These are phyloP conservation scores for Colletotrichum sp. DNA, from an alignment of 2,329 filamentous ascomycete genomes.

Conservation along the genomic window DNA sequence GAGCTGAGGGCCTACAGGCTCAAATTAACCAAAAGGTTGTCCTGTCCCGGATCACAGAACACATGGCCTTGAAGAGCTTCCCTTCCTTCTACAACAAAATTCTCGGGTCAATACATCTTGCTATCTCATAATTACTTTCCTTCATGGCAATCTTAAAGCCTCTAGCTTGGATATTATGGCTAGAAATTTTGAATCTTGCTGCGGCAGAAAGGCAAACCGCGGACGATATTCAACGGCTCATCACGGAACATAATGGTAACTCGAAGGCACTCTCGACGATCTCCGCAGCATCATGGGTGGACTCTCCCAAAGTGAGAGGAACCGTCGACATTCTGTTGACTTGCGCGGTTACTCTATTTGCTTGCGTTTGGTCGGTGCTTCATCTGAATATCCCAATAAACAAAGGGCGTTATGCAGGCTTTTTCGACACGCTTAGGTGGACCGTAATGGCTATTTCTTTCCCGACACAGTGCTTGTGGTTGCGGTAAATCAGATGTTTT, in stretches of 20 bases:
- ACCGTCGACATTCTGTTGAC: constrained; percentile 35
- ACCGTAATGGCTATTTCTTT: constrained; percentile 30
- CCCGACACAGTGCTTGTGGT: constrained; percentile 34
- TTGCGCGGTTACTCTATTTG: constrained; percentile 35
- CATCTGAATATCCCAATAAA: constrained; percentile 38
- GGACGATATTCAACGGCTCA: background rate
- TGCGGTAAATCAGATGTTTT: constrained; percentile 22
- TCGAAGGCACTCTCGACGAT: background rate
- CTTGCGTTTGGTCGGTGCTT: constrained; percentile 39
- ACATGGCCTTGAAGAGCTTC: too few relatives aligned
- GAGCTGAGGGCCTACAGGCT: too few relatives aligned
- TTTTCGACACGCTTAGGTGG: constrained; percentile 30
- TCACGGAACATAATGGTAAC: background rate
- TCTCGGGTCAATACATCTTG: too few relatives aligned
- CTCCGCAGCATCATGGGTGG: background rate
- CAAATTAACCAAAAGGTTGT: too few relatives aligned
- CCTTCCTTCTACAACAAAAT: too few relatives aligned
- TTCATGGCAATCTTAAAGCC: too few relatives aligned
- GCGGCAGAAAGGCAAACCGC: background rate
- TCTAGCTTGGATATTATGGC: too few relatives aligned
- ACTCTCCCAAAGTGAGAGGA: constrained; percentile 28
- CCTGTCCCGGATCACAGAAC: too few relatives aligned
- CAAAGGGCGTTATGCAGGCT: background rate
- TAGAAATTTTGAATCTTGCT: background rate
- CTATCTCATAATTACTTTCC: too few relatives aligned